Evolutionary conservation across 2,329 filamentous ascomycete genomes (phyloP), one percentile per base, ranked within the genome.

Genomic region (Fusarium kyushuense): DNA sequence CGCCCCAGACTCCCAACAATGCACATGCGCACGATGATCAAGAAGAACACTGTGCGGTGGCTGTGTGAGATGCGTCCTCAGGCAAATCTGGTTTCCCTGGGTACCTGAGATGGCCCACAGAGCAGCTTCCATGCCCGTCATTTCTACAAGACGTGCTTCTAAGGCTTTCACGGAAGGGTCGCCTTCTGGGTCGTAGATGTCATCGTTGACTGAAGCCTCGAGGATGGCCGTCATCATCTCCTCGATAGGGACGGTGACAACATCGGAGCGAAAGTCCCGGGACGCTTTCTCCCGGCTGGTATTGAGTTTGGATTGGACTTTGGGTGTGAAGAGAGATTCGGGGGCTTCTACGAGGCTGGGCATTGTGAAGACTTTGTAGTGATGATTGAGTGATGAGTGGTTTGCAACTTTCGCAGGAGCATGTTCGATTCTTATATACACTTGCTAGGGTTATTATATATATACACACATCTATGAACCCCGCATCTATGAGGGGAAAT

Each of bases 11-110:
- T 89, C 87, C 72, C 84, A 90, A 54, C 88, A 84, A 63, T 92
- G 81, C 64, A 97, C 91, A 77, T 97, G 94, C 3, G 88, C 86
- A 25, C 92, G 86, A 66, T 89, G 82, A 76, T 97, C 93, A 72
- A 74, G 48, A 32, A 75, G 54, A 3, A 75, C 72, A 11, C 64
- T 69, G 46, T 75, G 72, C 10, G 74, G 74, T 6, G 74, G 74
- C 42, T 75, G 73, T 3, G 71, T 72, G 4, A 75, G 71, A 48
- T 74, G 73, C 14, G 71, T 74, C 21, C 74, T 51, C n/a, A 75
- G 43, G 46, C 72, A 74, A 21, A 75, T 68, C 49, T 75, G 74
- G 40, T 75, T 75, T 13, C 74, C 73, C 52, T 73, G 71, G 3
- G 73, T 75, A 16, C 72, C 73, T 2, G 74, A 75, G 19, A 74